Percentiles rank a stretch among this genome's conserved stretches.
These are phyloP conservation scores for Ehretia macrophylla DNA, from an alignment of 257 asterid species.

Conservation along the genomic window DNA sequence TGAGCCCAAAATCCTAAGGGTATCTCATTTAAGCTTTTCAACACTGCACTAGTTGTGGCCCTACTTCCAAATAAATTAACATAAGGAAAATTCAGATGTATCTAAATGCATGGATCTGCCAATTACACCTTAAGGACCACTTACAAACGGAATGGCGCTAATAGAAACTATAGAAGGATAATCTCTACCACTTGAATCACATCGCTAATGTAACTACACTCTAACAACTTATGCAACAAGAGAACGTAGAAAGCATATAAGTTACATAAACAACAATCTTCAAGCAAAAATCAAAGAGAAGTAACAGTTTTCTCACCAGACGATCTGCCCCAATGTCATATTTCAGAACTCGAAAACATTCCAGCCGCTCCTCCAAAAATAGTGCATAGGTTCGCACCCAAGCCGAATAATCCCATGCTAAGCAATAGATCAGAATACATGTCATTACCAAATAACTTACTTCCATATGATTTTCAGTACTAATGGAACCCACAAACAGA, in stretches of 20 bases:
- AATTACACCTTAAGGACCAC: too few species aligned
- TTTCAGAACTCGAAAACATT: slow-evolving; percentile 78
- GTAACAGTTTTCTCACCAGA: slow-evolving; percentile 32
- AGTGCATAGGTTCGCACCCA: slow-evolving; percentile 94
- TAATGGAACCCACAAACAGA: not conserved
- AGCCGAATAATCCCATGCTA: slow-evolving; percentile 99
- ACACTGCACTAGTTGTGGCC: too few species aligned
- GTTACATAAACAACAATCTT: not conserved
- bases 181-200: not conserved
- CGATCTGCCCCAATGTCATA: slow-evolving; percentile 83
- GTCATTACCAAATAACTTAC: slow-evolving; percentile 7
- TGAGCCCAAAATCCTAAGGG: too few species aligned
- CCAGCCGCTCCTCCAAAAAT: slow-evolving; percentile 95
- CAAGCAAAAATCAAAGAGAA: not conserved
- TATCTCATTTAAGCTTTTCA: too few species aligned
- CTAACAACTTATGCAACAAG: too few species aligned
- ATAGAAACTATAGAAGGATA: not conserved
- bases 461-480: not conserved
- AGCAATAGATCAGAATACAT: slow-evolving; percentile 18
- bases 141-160: too few species aligned
- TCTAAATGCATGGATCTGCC: not conserved
- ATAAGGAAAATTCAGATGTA: not conserved
- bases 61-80: too few species aligned
- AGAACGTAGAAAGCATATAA: not conserved
- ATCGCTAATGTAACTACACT: not conserved